Conservation (phyloP, 2,329 filamentous ascomycete species). For the Sporothrix phasma region DNA sequence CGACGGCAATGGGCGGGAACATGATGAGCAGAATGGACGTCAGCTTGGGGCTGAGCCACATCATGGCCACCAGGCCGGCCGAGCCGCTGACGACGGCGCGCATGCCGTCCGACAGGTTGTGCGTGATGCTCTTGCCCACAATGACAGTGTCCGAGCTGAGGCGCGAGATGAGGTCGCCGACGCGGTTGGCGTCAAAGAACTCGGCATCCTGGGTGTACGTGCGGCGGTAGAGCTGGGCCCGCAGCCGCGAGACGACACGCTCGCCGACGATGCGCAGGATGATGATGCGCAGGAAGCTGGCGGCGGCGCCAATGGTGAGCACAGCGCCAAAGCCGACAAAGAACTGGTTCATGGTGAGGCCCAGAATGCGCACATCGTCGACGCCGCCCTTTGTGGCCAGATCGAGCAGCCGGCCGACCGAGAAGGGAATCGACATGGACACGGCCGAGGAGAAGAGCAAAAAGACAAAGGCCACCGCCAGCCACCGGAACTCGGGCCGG, state of each 20-base stretch:
- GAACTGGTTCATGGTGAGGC: slow-evolving; percentile 76
- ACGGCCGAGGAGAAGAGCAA: slow-evolving; percentile 83
- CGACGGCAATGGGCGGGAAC: slow-evolving; percentile 82
- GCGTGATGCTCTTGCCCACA: slow-evolving; percentile 95
- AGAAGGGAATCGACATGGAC: slow-evolving; percentile 94
- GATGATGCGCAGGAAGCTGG: slow-evolving; percentile 90
- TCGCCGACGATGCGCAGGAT: slow-evolving; percentile 91
- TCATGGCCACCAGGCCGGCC: slow-evolving; percentile 86
- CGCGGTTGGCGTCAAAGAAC: slow-evolving; percentile 96
- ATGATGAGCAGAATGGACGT: slow-evolving; percentile 79
- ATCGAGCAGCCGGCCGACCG: slow-evolving; percentile 91
- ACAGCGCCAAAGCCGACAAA: slow-evolving; percentile 70
- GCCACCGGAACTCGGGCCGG: slow-evolving; percentile 67
- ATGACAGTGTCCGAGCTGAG: slow-evolving; percentile 95
- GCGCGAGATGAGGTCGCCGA: slow-evolving; percentile 91
- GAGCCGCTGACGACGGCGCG: slow-evolving; percentile 80
- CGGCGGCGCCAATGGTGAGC: slow-evolving; percentile 71
- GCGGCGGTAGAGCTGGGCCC: slow-evolving; percentile 79
- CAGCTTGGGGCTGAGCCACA: slow-evolving; percentile 86
- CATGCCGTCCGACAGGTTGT: slow-evolving; percentile 94
- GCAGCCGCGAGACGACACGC: slow-evolving; percentile 79
- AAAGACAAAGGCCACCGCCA: slow-evolving; percentile 71
- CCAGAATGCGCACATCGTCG: slow-evolving; percentile 65
- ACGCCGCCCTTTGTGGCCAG: slow-evolving; percentile 65
- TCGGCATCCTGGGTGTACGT: slow-evolving; percentile 97